A percentile compares a stretch with the other conserved stretches of the same genome.
Evolutionary conservation across 2,329 filamentous ascomycete genomes (phyloP).

Genomic region (Fusarium annulatum): DNA sequence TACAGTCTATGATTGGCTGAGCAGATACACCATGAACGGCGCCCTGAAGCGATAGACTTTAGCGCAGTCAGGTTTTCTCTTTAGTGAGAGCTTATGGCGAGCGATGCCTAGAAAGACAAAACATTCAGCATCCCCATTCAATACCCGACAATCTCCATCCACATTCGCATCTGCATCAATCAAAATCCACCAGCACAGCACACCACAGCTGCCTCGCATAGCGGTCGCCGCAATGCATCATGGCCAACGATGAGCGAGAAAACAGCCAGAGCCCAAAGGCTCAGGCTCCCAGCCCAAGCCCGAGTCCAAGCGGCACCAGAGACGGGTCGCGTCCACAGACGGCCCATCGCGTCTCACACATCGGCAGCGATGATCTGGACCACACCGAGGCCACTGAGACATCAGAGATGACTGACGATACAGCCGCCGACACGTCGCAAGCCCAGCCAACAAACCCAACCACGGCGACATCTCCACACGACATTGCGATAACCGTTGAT

Average conservation of each 20-base stretch:
- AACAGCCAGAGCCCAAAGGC: conserved; percentile 30
- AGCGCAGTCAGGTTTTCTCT: conserved; percentile 29
- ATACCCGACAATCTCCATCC: conserved; percentile 30
- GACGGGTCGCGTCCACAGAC: conserved; percentile 41
- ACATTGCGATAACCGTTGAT: conserved; percentile 35
- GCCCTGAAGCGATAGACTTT: conserved; percentile 1
- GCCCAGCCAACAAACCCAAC: conserved; percentile 17
- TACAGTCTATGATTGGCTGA: background rate
- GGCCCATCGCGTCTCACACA: conserved; percentile 41
- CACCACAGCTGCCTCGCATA: conserved; percentile 9
- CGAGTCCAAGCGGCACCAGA: background rate
- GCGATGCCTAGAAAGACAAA: conserved; percentile 19
- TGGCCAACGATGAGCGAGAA: conserved; percentile 51
- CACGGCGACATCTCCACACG: conserved; percentile 17
- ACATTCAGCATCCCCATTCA: conserved; percentile 24
- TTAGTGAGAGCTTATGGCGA: conserved; percentile 26
- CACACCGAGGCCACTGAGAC: conserved; percentile 19
- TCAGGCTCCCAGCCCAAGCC: conserved; percentile 30
- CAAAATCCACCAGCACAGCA: conserved; percentile 16
- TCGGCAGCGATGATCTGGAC: conserved; percentile 10
- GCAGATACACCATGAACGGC: background rate
- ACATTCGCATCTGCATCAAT: conserved; percentile 14
- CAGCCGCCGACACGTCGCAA: conserved; percentile 24
- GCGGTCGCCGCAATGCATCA: conserved; percentile 49
- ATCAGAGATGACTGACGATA: conserved; percentile 32